Conservation (phyloP, 139 green algal species). For the Diplosphaera chodatii region DNA sequence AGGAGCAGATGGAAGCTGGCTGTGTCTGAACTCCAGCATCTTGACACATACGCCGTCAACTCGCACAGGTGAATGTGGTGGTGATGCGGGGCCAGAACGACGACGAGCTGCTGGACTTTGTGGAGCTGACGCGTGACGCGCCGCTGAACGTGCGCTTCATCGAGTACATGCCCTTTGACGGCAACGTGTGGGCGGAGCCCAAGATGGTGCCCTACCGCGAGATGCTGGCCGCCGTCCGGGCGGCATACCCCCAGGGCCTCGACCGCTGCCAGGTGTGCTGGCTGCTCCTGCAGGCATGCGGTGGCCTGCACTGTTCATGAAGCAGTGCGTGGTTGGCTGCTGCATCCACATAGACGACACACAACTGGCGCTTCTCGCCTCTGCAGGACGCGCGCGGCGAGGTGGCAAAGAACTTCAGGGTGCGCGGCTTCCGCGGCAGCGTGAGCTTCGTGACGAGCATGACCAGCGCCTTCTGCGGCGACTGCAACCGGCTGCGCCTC, state of each 20-base stretch:
- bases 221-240: slow-evolving; percentile 34
- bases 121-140: slow-evolving; percentile 70
- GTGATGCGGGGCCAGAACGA: slow-evolving; percentile 97
- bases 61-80: slow-evolving; percentile 90
- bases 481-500: slow-evolving; percentile 87
- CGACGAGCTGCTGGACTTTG: slow-evolving; percentile 94
- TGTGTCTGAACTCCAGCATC: no score
- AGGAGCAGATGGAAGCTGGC: no score
- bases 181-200: slow-evolving; percentile 83
- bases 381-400: slow-evolving; percentile 63
- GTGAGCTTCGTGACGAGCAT: slow-evolving; percentile 97
- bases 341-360: no score
- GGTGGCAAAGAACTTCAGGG: slow-evolving; percentile 91
- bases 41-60: not conserved
- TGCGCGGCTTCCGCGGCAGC: slow-evolving; percentile 63
- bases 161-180: slow-evolving; percentile 99
- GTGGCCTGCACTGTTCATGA: no score
- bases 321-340: no score
- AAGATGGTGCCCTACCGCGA: slow-evolving; percentile 90
- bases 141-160: slow-evolving; percentile 99
- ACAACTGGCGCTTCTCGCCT: no score
- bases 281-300: no score
- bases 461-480: slow-evolving; percentile 92
- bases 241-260: slow-evolving; percentile 18
- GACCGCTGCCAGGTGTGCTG: slow-evolving; percentile 23